Percentiles rank a stretch among this genome's conserved stretches.
Evolutionary conservation across 179 eudicot species (phyloP).

Genomic region (Vitellaria paradoxa): DNA sequence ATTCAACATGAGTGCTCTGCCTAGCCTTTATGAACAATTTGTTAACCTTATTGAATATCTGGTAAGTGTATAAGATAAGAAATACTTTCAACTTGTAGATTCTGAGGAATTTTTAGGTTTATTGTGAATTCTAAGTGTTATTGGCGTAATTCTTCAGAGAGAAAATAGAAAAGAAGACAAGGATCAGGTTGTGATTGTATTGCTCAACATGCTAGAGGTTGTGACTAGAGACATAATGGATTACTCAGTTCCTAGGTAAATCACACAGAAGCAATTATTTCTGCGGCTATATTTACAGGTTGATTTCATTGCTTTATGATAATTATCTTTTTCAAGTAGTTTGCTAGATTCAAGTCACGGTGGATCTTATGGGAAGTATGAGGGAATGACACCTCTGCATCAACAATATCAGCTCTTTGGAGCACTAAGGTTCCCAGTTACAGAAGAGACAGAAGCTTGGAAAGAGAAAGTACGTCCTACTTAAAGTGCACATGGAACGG

Average conservation of each 20-base stretch:
- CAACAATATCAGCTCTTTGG: constrained; percentile 66
- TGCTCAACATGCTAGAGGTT: constrained; percentile 90
- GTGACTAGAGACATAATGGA: constrained; percentile 89
- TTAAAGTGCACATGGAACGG: not conserved
- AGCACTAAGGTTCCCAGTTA: constrained; percentile 69
- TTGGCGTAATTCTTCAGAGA: constrained; percentile 35
- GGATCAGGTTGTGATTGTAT: constrained; percentile 68
- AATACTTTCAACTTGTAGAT: not conserved
- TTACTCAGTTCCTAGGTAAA: constrained; percentile 47
- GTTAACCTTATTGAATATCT: constrained; percentile 76
- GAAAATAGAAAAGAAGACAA: constrained; percentile 64
- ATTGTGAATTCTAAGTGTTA: not conserved
- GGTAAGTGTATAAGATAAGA: constrained; percentile 37
- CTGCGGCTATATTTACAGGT: constrained; percentile 3
- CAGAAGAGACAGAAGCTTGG: constrained; percentile 83
- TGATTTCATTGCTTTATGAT: constrained; percentile 9
- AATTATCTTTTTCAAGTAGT: constrained; percentile 23
- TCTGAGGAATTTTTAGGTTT: not conserved
- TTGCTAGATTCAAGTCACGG: constrained; percentile 65
- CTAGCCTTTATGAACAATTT: constrained; percentile 69
- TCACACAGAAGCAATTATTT: constrained; percentile 4
- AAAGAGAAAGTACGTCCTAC: constrained; percentile 64
- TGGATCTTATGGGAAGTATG: constrained; percentile 49
- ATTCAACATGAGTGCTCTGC: constrained; percentile 77
- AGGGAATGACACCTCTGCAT: constrained; percentile 60